Percentiles rank a stretch among this genome's conserved stretches.
Conservation (phyloP, 805 yeast species). For the Candida arabinofermentans region DNA sequence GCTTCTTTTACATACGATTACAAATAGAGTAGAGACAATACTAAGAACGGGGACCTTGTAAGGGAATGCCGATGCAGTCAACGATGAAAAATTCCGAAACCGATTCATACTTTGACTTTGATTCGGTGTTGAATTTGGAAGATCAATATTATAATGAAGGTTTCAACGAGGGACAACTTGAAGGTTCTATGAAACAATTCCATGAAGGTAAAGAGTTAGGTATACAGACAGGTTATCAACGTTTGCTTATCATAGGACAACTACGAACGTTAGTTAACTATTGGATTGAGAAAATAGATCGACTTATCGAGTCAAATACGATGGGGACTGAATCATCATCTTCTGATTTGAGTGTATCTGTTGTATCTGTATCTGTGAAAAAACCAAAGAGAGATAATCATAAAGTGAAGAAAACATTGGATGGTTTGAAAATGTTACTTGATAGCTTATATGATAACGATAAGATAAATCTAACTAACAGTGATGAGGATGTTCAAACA, state of each 20-base stretch:
- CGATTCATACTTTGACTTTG: slow-evolving; percentile 49
- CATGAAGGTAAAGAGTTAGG: slow-evolving; percentile 85
- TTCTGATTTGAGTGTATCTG: too few relatives aligned
- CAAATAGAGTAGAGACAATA: too few relatives aligned
- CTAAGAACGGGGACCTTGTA: too few relatives aligned
- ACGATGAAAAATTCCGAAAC: slow-evolving; percentile 8
- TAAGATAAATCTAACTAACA: slow-evolving; percentile 19
- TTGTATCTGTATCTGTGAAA: too few relatives aligned
- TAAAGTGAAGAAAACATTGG: slow-evolving; percentile 13
- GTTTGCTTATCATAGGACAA: slow-evolving; percentile 68
- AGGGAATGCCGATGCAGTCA: slow-evolving; percentile 17
- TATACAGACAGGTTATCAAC: slow-evolving; percentile 70
- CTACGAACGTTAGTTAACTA: slow-evolving; percentile 44
- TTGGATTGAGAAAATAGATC: slow-evolving; percentile 31
- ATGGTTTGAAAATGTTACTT: slow-evolving; percentile 17
- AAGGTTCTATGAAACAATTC: slow-evolving; percentile 54
- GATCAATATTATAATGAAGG: slow-evolving; percentile 65
- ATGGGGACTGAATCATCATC: too few relatives aligned
- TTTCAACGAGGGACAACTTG: slow-evolving; percentile 61
- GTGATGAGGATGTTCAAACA: slow-evolving; percentile 24
- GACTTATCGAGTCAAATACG: not conserved
- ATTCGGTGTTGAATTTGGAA: slow-evolving; percentile 58
- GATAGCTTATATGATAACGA: slow-evolving; percentile 20
- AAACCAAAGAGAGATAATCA: slow-evolving; percentile 14
- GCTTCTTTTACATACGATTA: too few relatives aligned